Percentiles rank a stretch among this genome's conserved stretches.
These are phyloP conservation scores for Globisporangium uncinulatum DNA, from an alignment of 352 stramenopile genomes.

Conservation along the genomic window DNA sequence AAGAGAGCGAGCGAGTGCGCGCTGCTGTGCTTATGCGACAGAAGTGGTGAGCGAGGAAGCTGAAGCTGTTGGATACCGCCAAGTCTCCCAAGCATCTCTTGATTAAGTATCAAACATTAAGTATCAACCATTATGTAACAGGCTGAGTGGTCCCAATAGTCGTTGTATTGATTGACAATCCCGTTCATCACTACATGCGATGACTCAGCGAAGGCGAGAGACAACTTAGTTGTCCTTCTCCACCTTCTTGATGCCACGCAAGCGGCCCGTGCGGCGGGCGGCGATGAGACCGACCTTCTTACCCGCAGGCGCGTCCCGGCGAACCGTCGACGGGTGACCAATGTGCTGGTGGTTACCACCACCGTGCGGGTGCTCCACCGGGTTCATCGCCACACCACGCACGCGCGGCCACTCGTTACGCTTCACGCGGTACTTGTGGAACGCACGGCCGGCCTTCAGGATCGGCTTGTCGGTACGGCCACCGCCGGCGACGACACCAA, in stretches of 20 bases:
- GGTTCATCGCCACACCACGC: slow-evolving; percentile 99
- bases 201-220: slow-evolving; percentile 8
- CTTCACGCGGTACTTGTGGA: slow-evolving; percentile 69
- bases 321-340: slow-evolving; percentile 97
- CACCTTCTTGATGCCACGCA: slow-evolving; percentile 98
- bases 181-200: slow-evolving; percentile 19
- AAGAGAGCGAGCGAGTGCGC: slow-evolving; percentile 21
- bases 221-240: slow-evolving; percentile 84
- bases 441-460: slow-evolving; percentile 55
- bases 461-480: slow-evolving; percentile 99
- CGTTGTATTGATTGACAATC: slow-evolving; percentile 37
- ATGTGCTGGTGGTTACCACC: slow-evolving; percentile 99
- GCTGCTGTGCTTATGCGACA: slow-evolving; percentile 25
- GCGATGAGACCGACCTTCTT: slow-evolving; percentile 99
- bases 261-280: slow-evolving; percentile 94
- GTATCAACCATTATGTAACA: slow-evolving; percentile 10
- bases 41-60: slow-evolving; percentile 5
- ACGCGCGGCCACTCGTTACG: slow-evolving; percentile 99
- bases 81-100: background rate
- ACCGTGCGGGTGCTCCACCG: slow-evolving; percentile 99
- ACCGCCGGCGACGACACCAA: slow-evolving; percentile 96
- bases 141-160: slow-evolving; percentile 16
- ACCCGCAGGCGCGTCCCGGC: slow-evolving; percentile 92
- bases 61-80: no score
- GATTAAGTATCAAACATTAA: background rate